Percentiles rank a stretch among this genome's conserved stretches.
Conservation (phyloP, 2,329 filamentous ascomycete species). For the Chaetomiaceae sp. region DNA sequence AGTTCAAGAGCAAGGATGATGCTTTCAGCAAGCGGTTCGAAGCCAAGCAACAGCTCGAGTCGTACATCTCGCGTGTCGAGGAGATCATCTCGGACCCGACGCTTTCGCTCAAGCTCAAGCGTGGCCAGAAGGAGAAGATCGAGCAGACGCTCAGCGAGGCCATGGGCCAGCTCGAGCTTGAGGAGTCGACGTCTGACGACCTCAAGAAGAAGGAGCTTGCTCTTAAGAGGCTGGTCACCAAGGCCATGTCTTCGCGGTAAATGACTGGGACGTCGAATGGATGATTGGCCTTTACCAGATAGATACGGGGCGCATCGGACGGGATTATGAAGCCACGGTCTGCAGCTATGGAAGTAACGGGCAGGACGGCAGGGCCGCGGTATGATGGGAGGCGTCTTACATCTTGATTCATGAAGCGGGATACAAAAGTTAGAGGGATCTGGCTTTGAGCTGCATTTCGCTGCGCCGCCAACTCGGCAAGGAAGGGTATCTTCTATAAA, state of each 20-base stretch:
- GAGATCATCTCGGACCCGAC: conserved; percentile 97
- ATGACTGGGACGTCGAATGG: conserved; percentile 21
- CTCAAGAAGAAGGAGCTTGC: conserved; percentile 99
- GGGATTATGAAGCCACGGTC: conserved; percentile 26
- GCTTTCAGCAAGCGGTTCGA: conserved; percentile 99
- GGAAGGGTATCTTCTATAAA: conserved; percentile 20
- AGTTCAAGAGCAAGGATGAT: conserved; percentile 98
- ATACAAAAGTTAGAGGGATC: conserved; percentile 26
- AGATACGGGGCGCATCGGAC: conserved; percentile 19
- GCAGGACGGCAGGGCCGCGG: conserved; percentile 18
- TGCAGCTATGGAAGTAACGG: conserved; percentile 17
- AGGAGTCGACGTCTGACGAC: conserved; percentile 86
- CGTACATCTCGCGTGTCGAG: conserved; percentile 97
- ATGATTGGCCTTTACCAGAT: conserved; percentile 19
- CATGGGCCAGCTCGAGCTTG: conserved; percentile 95
- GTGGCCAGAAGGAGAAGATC: conserved; percentile 99
- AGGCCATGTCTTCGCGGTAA: conserved; percentile 94
- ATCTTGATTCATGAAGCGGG: conserved; percentile 26
- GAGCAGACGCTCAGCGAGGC: conserved; percentile 94
- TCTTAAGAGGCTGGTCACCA: conserved; percentile 96
- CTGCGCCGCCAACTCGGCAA: conserved; percentile 15
- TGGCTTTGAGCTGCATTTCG: conserved; percentile 24
- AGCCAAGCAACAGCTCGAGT: conserved; percentile 98
- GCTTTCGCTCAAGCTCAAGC: conserved; percentile 96
- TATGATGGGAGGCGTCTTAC: conserved; percentile 28